These are phyloP conservation scores for Debaryomyces castellii DNA, from an alignment of 805 yeast species.

Conservation along the genomic window DNA sequence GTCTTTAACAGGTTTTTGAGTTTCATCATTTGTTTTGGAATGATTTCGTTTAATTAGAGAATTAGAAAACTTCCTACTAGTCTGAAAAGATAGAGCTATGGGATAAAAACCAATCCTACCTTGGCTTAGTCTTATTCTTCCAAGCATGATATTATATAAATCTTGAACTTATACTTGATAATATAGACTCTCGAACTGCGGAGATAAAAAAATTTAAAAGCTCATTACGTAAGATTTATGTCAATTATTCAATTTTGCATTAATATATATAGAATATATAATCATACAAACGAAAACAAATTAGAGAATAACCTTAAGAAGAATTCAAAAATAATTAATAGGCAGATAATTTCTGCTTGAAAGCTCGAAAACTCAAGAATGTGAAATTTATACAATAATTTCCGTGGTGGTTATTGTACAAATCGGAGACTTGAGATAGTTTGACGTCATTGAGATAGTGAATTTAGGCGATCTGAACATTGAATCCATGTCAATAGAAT, in stretches of 20 bases:
- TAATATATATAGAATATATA: not conserved
- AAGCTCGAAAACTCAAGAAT: not conserved
- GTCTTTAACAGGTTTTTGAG: conserved; percentile 6
- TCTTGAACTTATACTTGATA: too few species aligned
- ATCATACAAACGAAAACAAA: not conserved
- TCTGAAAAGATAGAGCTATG: not conserved
- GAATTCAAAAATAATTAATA: not conserved
- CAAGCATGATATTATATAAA: not conserved
- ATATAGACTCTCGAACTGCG: not conserved
- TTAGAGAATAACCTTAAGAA: conserved; percentile 1
- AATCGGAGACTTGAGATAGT: conserved; percentile 6
- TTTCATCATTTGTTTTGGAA: not conserved
- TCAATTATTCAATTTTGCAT: not conserved
- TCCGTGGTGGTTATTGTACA: conserved; percentile 3
- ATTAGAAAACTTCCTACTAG: not conserved
- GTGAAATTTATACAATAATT: not conserved
- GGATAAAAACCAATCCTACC: not conserved
- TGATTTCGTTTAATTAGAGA: not conserved
- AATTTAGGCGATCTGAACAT: conserved; percentile 17
- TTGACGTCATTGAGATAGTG: not conserved
- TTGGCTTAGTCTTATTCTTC: not conserved
- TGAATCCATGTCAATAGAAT: conserved; percentile 16
- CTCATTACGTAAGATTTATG: not conserved
- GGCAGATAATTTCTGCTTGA: not conserved
- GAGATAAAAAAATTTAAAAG: not conserved